Percentiles rank a stretch among this genome's conserved stretches.
phyloP scores from a whole-genome alignment of 2,329 filamentous ascomycete genomes.

The Verticillium longisporum region DNA sequence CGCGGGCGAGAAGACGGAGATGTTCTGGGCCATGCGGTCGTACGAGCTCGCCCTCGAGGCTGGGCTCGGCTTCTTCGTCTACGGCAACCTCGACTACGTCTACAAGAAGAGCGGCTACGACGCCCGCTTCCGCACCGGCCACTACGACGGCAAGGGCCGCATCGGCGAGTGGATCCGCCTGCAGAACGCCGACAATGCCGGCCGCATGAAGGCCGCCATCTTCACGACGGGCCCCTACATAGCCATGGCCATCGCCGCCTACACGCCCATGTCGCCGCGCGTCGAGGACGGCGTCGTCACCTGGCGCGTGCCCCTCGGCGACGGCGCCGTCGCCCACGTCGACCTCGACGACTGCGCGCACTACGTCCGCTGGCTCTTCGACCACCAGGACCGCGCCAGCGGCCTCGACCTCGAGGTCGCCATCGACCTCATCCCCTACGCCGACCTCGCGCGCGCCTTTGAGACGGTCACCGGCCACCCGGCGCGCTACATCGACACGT shows the following conservation, averaged over 20 bases:
- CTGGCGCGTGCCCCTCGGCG: constrained; percentile 31
- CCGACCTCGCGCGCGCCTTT: constrained; percentile 33
- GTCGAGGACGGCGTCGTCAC: constrained; percentile 32
- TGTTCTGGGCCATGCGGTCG: constrained; percentile 37
- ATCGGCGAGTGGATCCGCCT: constrained; percentile 35
- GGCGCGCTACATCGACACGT: constrained; percentile 29
- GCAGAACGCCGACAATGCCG: constrained; percentile 20
- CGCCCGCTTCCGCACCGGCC: constrained; percentile 35
- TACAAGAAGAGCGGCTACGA: constrained; percentile 41
- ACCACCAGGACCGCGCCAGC: constrained; percentile 32
- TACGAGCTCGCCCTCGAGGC: constrained; percentile 35
- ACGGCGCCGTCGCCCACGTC: constrained; percentile 32
- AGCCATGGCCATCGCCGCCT: constrained; percentile 30
- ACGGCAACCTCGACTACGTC: constrained; percentile 41
- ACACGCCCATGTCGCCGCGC: constrained; percentile 30
- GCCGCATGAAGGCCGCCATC: constrained; percentile 10
- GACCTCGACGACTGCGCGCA: constrained; percentile 38
- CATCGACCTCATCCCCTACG: constrained; percentile 31
- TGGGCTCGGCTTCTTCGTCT: constrained; percentile 34
- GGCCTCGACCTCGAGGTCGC: constrained; percentile 38
- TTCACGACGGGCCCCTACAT: constrained; percentile 39
- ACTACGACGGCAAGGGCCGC: constrained; percentile 41
- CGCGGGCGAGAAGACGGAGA: constrained; percentile 43
- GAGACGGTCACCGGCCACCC: constrained; percentile 32
- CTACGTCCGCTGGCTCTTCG: constrained; percentile 42